A percentile compares a stretch with the other conserved stretches of the same genome.
Conservation (phyloP, 495 filamentous ascomycete species). For the Tuber umbilicatum region DNA sequence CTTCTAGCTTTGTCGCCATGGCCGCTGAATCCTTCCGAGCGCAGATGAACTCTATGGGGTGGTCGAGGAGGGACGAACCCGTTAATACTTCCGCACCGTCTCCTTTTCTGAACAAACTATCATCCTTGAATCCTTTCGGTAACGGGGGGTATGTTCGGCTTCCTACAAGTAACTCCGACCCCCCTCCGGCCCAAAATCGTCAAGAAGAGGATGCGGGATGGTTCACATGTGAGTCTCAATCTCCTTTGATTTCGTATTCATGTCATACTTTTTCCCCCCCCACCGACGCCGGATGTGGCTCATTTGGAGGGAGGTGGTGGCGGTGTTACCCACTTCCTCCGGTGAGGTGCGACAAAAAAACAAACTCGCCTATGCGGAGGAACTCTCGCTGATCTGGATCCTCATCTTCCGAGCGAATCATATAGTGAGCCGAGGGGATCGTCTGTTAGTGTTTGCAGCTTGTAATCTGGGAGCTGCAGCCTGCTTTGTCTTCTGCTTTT, state of each 20-base stretch:
- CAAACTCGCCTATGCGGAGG: slow-evolving; percentile 18
- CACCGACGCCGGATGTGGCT: slow-evolving; percentile 5
- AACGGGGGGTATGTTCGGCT: slow-evolving; percentile 84
- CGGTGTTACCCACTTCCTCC: slow-evolving; percentile 3
- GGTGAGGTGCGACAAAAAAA: neutral
- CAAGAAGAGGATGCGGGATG: slow-evolving; percentile 92
- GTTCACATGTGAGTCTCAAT: slow-evolving; percentile 80
- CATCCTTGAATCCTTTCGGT: slow-evolving; percentile 83
- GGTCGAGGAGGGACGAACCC: slow-evolving; percentile 80
- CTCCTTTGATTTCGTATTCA: slow-evolving; percentile 39
- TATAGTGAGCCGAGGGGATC: slow-evolving; percentile 95
- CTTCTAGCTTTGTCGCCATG: slow-evolving; percentile 52
- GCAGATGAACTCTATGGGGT: slow-evolving; percentile 81
- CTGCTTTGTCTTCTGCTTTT: slow-evolving; percentile 89
- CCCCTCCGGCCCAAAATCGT: slow-evolving; percentile 75
- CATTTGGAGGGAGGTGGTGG: slow-evolving; percentile 7
- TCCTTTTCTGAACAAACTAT: slow-evolving; percentile 70
- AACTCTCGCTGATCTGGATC: slow-evolving; percentile 21
- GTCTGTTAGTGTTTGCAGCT: slow-evolving; percentile 79
- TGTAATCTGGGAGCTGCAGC: slow-evolving; percentile 86
- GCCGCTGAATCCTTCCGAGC: slow-evolving; percentile 70
- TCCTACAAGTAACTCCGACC: slow-evolving; percentile 66
- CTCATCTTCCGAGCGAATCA: slow-evolving; percentile 33
- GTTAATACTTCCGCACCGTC: slow-evolving; percentile 66
- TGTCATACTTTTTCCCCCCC: neutral